Conservation (phyloP, 805 yeast species). For the Candida gorgasii region DNA sequence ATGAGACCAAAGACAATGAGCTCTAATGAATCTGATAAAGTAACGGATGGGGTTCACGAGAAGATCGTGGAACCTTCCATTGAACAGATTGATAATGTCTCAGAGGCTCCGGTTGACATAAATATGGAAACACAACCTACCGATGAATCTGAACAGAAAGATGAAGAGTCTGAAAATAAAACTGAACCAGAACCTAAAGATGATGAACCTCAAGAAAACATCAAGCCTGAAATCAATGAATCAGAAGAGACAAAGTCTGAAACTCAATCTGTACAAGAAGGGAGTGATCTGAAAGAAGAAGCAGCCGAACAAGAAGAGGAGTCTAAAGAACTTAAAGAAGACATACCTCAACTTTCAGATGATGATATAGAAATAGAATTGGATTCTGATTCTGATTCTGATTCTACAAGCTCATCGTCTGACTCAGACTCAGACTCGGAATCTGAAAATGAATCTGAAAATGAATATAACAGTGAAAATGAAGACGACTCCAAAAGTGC, state of each 20-base stretch:
- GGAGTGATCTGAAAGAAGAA: background rate
- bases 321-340: constrained; percentile 5
- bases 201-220: too few species aligned
- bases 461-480: constrained; percentile 47
- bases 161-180: background rate
- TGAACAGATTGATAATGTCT: too few species aligned
- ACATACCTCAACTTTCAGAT: constrained; percentile 23
- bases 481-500: constrained; percentile 49
- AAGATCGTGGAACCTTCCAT: background rate
- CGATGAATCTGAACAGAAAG: too few species aligned
- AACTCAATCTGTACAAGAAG: too few species aligned
- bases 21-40: background rate
- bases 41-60: background rate
- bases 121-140: too few species aligned
- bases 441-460: constrained; percentile 17
- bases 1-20: constrained; percentile 3
- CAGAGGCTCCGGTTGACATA: too few species aligned
- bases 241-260: too few species aligned
- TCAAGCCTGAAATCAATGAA: too few species aligned
- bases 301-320: background rate
- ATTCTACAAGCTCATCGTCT: constrained; percentile 12
- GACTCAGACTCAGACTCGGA: constrained; percentile 21
- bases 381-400: constrained; percentile 11
- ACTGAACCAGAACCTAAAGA: background rate
- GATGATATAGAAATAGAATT: constrained; percentile 27